Evolutionary conservation across 2,329 filamentous ascomycete genomes (phyloP).

Genomic region (Reticulascus tulasneorum): DNA sequence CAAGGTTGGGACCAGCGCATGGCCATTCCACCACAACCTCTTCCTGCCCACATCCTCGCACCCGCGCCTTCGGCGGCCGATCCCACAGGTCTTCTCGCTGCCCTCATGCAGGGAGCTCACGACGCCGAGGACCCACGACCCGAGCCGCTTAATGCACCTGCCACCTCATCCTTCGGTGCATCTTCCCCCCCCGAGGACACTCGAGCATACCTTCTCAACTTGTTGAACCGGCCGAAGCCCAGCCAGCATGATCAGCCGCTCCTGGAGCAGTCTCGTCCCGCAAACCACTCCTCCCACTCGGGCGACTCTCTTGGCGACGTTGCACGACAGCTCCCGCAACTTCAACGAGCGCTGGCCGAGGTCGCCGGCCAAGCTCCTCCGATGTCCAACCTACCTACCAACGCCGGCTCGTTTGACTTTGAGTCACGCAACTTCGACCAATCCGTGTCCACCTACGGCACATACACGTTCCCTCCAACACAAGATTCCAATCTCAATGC

Average conservation of each 20-base stretch:
- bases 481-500: slow-evolving; percentile 12
- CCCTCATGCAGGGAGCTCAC: slow-evolving; percentile 55
- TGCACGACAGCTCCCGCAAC: slow-evolving; percentile 10
- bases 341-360: slow-evolving; percentile 10
- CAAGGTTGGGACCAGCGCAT: slow-evolving; percentile 16
- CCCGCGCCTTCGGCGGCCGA: slow-evolving; percentile 54
- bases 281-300: slow-evolving; percentile 43
- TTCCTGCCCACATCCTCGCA: slow-evolving; percentile 46
- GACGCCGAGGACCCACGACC: slow-evolving; percentile 40
- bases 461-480: slow-evolving; percentile 13
- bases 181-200: slow-evolving; percentile 62
- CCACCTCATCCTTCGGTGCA: slow-evolving; percentile 38
- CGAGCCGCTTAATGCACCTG: slow-evolving; percentile 19
- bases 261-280: slow-evolving; percentile 38
- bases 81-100: slow-evolving; percentile 54
- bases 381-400: slow-evolving; percentile 14
- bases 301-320: slow-evolving; percentile 24
- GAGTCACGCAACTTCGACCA: slow-evolving; percentile 18
- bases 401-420: slow-evolving; percentile 17
- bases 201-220: slow-evolving; percentile 78
- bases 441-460: slow-evolving; percentile 16
- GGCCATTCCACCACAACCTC: slow-evolving; percentile 23
- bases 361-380: slow-evolving; percentile 8
- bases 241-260: slow-evolving; percentile 50
- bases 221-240: slow-evolving; percentile 76